phyloP scores from a whole-genome alignment of 768 basidiomycete species.

The Suillus hirtellus region DNA sequence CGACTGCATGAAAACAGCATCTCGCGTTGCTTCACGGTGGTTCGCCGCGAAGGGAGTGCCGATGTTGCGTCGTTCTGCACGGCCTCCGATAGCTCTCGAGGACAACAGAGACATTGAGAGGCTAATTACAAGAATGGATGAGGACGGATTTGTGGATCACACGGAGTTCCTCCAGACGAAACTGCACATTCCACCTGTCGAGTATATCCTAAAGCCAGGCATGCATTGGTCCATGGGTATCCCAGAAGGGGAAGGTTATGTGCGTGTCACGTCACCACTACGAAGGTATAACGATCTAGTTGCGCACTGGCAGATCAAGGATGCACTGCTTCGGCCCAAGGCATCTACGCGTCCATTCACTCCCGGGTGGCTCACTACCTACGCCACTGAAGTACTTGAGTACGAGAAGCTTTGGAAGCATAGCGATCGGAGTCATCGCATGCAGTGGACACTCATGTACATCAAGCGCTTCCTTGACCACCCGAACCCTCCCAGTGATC shows the following conservation, averaged over 20 bases:
- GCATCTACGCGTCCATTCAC: slow-evolving; percentile 45
- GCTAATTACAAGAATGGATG: slow-evolving; percentile 50
- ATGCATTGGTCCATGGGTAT: slow-evolving; percentile 72
- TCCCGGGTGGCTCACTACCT: slow-evolving; percentile 43
- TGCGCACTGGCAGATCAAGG: slow-evolving; percentile 92
- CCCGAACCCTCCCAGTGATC: slow-evolving; percentile 19
- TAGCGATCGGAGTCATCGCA: slow-evolving; percentile 33
- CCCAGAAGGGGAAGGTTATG: slow-evolving; percentile 76
- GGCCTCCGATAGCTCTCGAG: slow-evolving; percentile 31
- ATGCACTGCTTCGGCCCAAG: slow-evolving; percentile 51
- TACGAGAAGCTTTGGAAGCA: slow-evolving; percentile 38
- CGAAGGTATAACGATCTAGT: slow-evolving; percentile 83
- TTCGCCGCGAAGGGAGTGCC: slow-evolving; percentile 59
- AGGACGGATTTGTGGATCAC: slow-evolving; percentile 44
- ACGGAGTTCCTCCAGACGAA: slow-evolving; percentile 35
- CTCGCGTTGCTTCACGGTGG: slow-evolving; percentile 73
- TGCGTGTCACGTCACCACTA: slow-evolving; percentile 82
- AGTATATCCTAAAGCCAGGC: slow-evolving; percentile 53
- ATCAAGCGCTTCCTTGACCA: slow-evolving; percentile 39
- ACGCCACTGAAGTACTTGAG: slow-evolving; percentile 38
- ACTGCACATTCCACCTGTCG: slow-evolving; percentile 36
- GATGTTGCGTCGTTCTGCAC: slow-evolving; percentile 56
- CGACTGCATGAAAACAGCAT: slow-evolving; percentile 83
- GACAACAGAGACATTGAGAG: slow-evolving; percentile 39
- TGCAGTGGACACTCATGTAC: slow-evolving; percentile 43